phyloP scores from a whole-genome alignment of 768 basidiomycete genomes.

The Hypsizygus marmoreus region DNA sequence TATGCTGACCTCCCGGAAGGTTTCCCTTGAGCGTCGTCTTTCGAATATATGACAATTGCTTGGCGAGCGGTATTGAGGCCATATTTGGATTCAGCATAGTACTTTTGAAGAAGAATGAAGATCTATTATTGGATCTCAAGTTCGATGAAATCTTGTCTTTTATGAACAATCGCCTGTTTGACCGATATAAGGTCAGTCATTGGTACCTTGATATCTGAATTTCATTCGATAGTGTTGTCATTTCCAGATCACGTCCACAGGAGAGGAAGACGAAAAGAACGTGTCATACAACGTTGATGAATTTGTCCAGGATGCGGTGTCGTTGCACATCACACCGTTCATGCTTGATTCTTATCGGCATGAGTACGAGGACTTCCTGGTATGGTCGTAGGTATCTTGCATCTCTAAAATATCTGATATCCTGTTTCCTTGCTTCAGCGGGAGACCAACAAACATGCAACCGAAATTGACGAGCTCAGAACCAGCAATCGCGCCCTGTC shows the following conservation, averaged over 20 bases:
- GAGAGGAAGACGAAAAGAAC: conserved; percentile 26
- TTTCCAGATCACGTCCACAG: conserved; percentile 28
- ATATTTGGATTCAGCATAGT: conserved; percentile 94
- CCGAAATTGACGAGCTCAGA: conserved; percentile 81
- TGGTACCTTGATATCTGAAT: no score
- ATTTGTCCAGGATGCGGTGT: conserved; percentile 87
- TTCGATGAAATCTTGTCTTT: conserved; percentile 91
- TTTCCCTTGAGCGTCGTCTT: conserved; percentile 95
- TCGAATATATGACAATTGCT: conserved; percentile 93
- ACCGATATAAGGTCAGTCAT: conserved; percentile 62
- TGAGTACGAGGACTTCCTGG: conserved; percentile 83
- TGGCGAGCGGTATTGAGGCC: conserved; percentile 96
- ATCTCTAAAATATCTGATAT: neutral
- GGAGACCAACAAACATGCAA: conserved; percentile 78
- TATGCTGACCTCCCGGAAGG: conserved; percentile 39
- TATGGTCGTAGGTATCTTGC: conserved; percentile 22
- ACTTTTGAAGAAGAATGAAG: conserved; percentile 87
- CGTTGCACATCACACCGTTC: conserved; percentile 88
- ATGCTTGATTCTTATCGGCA: conserved; percentile 90
- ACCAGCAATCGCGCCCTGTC: conserved; percentile 77
- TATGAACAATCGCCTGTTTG: conserved; percentile 80
- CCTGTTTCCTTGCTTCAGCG: conserved; percentile 36
- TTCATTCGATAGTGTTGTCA: no score
- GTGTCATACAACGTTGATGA: conserved; percentile 68
- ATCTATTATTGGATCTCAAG: conserved; percentile 72